Percentiles rank a stretch among this genome's conserved stretches.
Conservation (phyloP, 2,329 filamentous ascomycete genomes). For the Xylariales sp. region DNA sequence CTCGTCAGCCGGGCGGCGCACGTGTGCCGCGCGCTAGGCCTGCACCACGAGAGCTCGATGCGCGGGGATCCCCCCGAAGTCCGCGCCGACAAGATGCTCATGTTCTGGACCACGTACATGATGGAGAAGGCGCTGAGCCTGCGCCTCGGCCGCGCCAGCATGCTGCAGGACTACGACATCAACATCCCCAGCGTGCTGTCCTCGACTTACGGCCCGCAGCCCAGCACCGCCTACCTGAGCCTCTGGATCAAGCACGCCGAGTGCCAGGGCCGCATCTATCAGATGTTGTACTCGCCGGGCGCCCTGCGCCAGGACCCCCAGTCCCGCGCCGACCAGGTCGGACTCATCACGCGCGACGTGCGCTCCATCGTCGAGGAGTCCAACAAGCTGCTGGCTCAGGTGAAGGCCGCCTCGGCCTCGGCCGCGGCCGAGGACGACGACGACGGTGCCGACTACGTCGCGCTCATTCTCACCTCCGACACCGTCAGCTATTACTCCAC, state of each 20-base stretch:
- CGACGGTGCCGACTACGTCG: conserved; percentile 24
- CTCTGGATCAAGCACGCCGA: conserved; percentile 48
- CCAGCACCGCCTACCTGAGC: conserved; percentile 32
- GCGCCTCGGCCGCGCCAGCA: conserved; percentile 47
- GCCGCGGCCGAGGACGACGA: conserved; percentile 10
- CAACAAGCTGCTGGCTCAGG: conserved; percentile 16
- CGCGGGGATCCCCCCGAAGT: conserved; percentile 17
- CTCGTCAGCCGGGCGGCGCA: conserved; percentile 23
- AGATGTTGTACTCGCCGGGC: conserved; percentile 45
- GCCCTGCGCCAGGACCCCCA: conserved; percentile 29
- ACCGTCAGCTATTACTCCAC: conserved; percentile 36
- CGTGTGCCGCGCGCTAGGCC: conserved; percentile 26
- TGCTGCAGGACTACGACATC: conserved; percentile 55
- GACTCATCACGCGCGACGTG: conserved; percentile 23
- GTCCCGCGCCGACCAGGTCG: conserved; percentile 28
- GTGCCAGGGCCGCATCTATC: conserved; percentile 53
- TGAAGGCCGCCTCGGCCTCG: conserved; percentile 13
- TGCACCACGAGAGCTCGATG: conserved; percentile 22
- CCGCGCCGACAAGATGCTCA: conserved; percentile 26
- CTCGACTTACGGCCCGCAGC: conserved; percentile 26
- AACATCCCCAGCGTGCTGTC: conserved; percentile 28
- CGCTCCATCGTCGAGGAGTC: conserved; percentile 24
- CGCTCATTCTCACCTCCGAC: conserved; percentile 32
- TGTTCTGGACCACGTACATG: conserved; percentile 57
- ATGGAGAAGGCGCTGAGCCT: conserved; percentile 52